Percentiles rank a stretch among this genome's conserved stretches.
Evolutionary conservation across 2,329 filamentous ascomycete genomes (phyloP).

Genomic region (Neonectria neomacrospora): DNA sequence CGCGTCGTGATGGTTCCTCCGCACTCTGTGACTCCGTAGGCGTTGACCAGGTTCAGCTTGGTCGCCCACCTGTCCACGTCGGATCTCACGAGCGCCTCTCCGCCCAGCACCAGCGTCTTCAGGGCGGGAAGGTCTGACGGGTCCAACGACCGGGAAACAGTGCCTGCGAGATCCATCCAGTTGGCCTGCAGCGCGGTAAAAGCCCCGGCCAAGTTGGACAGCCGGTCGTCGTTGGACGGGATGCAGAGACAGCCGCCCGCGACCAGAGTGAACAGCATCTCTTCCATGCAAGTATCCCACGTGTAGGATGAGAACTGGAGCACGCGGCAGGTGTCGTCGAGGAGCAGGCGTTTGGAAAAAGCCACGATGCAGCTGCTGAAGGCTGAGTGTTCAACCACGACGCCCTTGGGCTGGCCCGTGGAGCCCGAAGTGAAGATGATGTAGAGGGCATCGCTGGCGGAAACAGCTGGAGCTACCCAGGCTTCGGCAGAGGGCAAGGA

Average conservation of each 20-base stretch:
- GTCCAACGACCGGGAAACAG: not conserved
- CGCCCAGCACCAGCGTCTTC: not conserved
- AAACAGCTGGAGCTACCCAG: not conserved
- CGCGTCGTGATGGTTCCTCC: not conserved
- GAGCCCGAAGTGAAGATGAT: not conserved
- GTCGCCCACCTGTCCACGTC: not conserved
- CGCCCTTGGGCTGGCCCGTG: not conserved
- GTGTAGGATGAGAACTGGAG: conserved; percentile 4
- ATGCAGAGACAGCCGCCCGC: not conserved
- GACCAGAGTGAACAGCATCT: not conserved
- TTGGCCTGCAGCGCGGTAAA: not conserved
- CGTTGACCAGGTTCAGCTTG: conserved; percentile 1
- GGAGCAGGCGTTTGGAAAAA: not conserved
- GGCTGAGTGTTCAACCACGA: not conserved
- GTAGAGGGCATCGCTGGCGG: not conserved
- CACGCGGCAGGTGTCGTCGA: not conserved
- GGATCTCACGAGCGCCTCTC: not conserved
- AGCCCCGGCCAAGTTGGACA: not conserved
- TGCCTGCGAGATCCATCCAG: not conserved
- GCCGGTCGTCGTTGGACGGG: not conserved
- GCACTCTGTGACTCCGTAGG: not conserved
- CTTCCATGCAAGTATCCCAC: not conserved
- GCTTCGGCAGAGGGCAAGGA: not conserved
- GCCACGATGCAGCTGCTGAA: not conserved
- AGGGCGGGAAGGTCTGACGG: not conserved